phyloP scores from a whole-genome alignment of 2,329 filamentous ascomycete species.

The Zasmidium citrigriseum region DNA sequence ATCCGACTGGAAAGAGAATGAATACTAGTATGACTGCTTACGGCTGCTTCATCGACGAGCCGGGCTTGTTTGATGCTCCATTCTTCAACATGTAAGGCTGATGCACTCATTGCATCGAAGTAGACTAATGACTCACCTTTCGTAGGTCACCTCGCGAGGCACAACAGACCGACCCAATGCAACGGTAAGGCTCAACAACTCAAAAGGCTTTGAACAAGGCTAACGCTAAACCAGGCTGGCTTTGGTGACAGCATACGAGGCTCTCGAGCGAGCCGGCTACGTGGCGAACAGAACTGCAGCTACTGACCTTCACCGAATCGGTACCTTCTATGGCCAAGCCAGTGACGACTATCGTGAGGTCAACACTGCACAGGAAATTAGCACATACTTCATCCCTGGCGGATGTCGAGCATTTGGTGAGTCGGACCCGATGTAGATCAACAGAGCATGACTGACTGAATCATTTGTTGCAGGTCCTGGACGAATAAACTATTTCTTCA shows the following conservation, averaged over 20 bases:
- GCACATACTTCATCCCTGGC: constrained; percentile 29
- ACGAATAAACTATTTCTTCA: constrained; percentile 18
- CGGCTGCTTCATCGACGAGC: constrained; percentile 41
- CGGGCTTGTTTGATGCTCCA: constrained; percentile 40
- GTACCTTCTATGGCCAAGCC: constrained; percentile 37
- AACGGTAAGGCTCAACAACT: constrained; percentile 1
- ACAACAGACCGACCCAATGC: constrained; percentile 12
- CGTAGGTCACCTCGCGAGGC: constrained; percentile 33
- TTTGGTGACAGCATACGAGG: constrained; percentile 21
- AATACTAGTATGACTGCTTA: constrained; percentile 32
- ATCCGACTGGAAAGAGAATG: constrained; percentile 12
- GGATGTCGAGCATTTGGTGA: constrained; percentile 30
- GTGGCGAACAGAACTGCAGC: constrained; percentile 31
- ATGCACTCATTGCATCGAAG: too few species aligned
- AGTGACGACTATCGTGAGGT: constrained; percentile 37
- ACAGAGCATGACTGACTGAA: too few species aligned
- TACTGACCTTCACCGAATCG: constrained; percentile 32
- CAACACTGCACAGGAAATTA: constrained; percentile 29
- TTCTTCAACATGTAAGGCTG: constrained; percentile 49
- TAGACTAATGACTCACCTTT: too few species aligned
- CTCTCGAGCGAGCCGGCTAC: constrained; percentile 18
- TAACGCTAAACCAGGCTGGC: constrained; percentile 8
- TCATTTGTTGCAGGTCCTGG: too few species aligned
- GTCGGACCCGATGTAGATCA: too few species aligned
- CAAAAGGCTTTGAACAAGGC: too few species aligned